Conservation (phyloP, 129 eudicot genomes). For the Escallonia herrerae region DNA sequence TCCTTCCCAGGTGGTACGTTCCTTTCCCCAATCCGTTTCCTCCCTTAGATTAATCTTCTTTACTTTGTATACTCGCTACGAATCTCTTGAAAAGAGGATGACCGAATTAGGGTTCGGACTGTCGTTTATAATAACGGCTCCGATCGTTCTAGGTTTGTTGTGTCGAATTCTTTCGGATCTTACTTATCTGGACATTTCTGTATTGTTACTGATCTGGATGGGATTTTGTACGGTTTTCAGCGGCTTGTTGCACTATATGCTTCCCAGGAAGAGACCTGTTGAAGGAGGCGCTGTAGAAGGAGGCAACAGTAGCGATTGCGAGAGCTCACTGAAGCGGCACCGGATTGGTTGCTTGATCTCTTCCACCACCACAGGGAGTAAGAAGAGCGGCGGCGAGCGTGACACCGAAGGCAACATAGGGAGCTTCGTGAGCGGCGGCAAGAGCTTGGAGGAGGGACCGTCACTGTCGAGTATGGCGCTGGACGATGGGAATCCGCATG, state of each 20-base stretch:
- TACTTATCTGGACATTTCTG: background rate
- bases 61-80: slow-evolving; percentile 22
- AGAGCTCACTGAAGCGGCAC: slow-evolving; percentile 39
- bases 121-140: slow-evolving; percentile 13
- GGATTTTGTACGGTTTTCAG: slow-evolving; percentile 53
- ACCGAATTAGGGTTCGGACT: slow-evolving; percentile 3
- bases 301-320: slow-evolving; percentile 22
- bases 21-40: slow-evolving; percentile 7
- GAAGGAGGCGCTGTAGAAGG: slow-evolving; percentile 46
- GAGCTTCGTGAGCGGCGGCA: slow-evolving; percentile 2
- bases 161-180: slow-evolving; percentile 26
- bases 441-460: slow-evolving; percentile 12
- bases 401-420: slow-evolving; percentile 5
- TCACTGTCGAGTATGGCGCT: slow-evolving; percentile 57
- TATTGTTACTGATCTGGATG: slow-evolving; percentile 33
- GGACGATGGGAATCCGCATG: slow-evolving; percentile 49
- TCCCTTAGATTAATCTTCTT: slow-evolving; percentile 20
- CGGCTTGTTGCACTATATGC: slow-evolving; percentile 80
- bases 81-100: slow-evolving; percentile 9
- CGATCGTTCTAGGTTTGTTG: slow-evolving; percentile 9
- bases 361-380: slow-evolving; percentile 14
- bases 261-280: slow-evolving; percentile 78
- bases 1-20: slow-evolving; percentile 34
- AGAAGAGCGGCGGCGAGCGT: slow-evolving; percentile 14
- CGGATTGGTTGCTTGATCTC: slow-evolving; percentile 39